Conservation (phyloP, 2,329 filamentous ascomycete genomes). For the Xylogone sp. region DNA sequence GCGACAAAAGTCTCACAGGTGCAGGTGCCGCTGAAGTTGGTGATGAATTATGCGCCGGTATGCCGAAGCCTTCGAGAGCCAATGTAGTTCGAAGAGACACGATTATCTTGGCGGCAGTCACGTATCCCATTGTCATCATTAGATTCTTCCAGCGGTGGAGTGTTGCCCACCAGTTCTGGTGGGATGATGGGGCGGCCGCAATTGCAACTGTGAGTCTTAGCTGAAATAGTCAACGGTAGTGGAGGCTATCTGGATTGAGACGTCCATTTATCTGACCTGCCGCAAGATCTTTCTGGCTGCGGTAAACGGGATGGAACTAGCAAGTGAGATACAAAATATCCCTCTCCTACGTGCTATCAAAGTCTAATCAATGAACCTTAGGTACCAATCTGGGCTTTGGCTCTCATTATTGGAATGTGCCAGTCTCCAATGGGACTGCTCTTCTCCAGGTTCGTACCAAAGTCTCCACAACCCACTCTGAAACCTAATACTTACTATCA, state of each 20-base stretch:
- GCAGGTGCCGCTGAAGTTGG: background rate
- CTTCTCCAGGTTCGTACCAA: slow-evolving; percentile 10
- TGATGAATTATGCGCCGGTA: slow-evolving; percentile 10
- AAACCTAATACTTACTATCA: background rate
- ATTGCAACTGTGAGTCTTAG: slow-evolving; percentile 9
- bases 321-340: slow-evolving; percentile 5
- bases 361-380: background rate
- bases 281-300: slow-evolving; percentile 13
- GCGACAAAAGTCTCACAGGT: background rate
- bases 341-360: background rate
- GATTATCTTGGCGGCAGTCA: slow-evolving; percentile 10
- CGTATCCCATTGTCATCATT: slow-evolving; percentile 11
- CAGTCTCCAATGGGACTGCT: slow-evolving; percentile 3
- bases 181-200: slow-evolving; percentile 16
- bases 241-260: too few species aligned
- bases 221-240: too few species aligned
- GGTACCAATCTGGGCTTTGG: slow-evolving; percentile 14
- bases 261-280: background rate
- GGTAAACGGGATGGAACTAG: slow-evolving; percentile 9
- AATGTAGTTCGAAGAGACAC: slow-evolving; percentile 7
- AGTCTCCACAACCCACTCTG: background rate
- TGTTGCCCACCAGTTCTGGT: slow-evolving; percentile 10
- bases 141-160: slow-evolving; percentile 11
- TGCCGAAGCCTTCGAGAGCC: slow-evolving; percentile 10
- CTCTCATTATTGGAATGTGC: slow-evolving; percentile 13